Percentiles rank a stretch among this genome's conserved stretches.
These are phyloP conservation scores for Ogataea trehaloabstinens DNA, from an alignment of 805 yeast species.

Conservation along the genomic window DNA sequence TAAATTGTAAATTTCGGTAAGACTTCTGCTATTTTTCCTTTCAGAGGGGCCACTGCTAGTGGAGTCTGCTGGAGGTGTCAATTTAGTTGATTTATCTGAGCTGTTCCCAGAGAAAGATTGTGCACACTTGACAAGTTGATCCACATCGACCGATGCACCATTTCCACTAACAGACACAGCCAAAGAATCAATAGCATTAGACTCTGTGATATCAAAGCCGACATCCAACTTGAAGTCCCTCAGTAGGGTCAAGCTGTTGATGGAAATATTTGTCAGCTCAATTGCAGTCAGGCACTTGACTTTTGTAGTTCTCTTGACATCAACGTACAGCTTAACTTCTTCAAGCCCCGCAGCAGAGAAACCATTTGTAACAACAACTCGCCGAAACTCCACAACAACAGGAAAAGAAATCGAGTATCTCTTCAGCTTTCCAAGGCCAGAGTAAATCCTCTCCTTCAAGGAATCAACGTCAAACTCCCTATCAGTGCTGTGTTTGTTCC, in stretches of 20 bases:
- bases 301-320: neutral
- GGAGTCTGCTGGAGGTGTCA: neutral
- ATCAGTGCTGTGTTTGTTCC: neutral
- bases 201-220: neutral
- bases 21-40: neutral
- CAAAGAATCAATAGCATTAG: conserved; percentile 1
- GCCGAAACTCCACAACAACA: conserved; percentile 1
- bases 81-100: neutral
- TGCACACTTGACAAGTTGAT: neutral
- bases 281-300: neutral
- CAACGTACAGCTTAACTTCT: neutral
- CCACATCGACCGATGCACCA: conserved; percentile 5
- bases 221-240: conserved; percentile 1
- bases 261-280: neutral
- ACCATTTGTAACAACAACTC: neutral
- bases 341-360: neutral
- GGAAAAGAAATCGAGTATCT: neutral
- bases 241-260: neutral
- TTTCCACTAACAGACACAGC: conserved; percentile 4
- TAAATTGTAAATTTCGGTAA: conserved; percentile 4
- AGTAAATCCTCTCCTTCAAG: neutral
- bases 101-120: neutral
- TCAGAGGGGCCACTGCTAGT: neutral
- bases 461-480: neutral
- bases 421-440: neutral